Evolutionary conservation across 352 stramenopile genomes (phyloP).

Genomic region (Albugo laibachii): DNA sequence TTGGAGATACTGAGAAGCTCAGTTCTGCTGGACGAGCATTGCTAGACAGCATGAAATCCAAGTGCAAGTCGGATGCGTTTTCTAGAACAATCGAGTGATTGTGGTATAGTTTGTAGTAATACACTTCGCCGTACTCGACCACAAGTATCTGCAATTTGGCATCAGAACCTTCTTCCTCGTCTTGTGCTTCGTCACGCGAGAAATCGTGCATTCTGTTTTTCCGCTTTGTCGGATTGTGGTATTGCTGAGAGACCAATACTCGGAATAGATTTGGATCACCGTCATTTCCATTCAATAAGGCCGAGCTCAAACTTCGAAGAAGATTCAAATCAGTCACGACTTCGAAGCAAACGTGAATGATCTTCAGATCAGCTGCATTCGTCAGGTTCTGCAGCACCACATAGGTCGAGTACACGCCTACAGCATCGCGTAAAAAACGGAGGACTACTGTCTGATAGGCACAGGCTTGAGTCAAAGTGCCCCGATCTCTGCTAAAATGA

Average conservation of each 20-base stretch:
- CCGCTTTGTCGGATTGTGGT: conserved; percentile 19
- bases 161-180: conserved; percentile 2
- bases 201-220: conserved; percentile 11
- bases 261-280: conserved; percentile 43
- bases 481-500: conserved; percentile 58
- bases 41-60: conserved; percentile 76
- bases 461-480: conserved; percentile 40
- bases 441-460: conserved; percentile 74
- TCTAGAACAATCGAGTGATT: conserved; percentile 81
- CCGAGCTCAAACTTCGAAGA: conserved; percentile 59
- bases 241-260: conserved; percentile 67
- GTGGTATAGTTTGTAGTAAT: conserved; percentile 78
- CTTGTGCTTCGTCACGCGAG: conserved; percentile 25
- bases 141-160: conserved; percentile 13
- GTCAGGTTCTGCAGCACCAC: conserved; percentile 68
- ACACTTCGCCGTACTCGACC: conserved; percentile 74
- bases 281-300: conserved; percentile 8
- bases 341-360: conserved; percentile 72
- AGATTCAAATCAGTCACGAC: conserved; percentile 75
- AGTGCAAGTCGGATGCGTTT: conserved; percentile 60
- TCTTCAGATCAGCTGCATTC: conserved; percentile 69
- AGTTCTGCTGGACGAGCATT: conserved; percentile 61
- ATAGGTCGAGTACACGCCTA: conserved; percentile 74
- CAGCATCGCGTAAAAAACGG: conserved; percentile 55
- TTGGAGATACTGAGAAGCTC: conserved; percentile 64